phyloP scores from a whole-genome alignment of 2,329 filamentous ascomycete species.

The Zasmidium angulare region DNA sequence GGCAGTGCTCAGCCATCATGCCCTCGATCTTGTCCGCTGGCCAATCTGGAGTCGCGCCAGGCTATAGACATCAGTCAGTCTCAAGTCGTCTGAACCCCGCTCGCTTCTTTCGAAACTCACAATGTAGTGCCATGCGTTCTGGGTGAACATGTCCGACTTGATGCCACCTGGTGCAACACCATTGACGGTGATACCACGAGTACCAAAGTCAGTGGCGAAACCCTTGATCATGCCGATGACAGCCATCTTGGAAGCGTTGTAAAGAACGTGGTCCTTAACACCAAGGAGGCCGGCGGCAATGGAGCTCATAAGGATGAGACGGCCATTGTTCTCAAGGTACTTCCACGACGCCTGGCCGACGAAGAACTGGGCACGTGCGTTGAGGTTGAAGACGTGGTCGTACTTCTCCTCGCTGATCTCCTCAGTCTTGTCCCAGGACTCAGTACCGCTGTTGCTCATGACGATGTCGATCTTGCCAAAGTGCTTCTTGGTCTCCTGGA shows the following conservation, averaged over 20 bases:
- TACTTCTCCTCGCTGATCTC: constrained; percentile 70
- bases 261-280: constrained; percentile 69
- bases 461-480: constrained; percentile 50
- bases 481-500: constrained; percentile 43
- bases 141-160: constrained; percentile 74
- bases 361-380: constrained; percentile 72
- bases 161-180: constrained; percentile 71
- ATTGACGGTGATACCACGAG: constrained; percentile 68
- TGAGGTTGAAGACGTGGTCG: constrained; percentile 69
- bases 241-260: constrained; percentile 71
- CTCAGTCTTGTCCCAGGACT: constrained; percentile 67
- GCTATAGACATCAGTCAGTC: background rate
- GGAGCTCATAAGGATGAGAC: constrained; percentile 72
- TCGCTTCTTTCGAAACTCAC: background rate
- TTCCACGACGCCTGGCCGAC: constrained; percentile 74
- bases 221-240: constrained; percentile 71
- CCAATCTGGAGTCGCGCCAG: constrained; percentile 50
- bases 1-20: constrained; percentile 52
- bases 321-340: constrained; percentile 67
- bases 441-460: constrained; percentile 59
- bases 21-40: constrained; percentile 51
- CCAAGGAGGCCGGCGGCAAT: constrained; percentile 68
- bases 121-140: constrained; percentile 32
- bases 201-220: constrained; percentile 70
- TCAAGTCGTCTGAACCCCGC: too few species aligned